Conservation (phyloP, 225 moss, liverwort and hornwort species). For the Bryoerythrophyllum caledonicum region DNA sequence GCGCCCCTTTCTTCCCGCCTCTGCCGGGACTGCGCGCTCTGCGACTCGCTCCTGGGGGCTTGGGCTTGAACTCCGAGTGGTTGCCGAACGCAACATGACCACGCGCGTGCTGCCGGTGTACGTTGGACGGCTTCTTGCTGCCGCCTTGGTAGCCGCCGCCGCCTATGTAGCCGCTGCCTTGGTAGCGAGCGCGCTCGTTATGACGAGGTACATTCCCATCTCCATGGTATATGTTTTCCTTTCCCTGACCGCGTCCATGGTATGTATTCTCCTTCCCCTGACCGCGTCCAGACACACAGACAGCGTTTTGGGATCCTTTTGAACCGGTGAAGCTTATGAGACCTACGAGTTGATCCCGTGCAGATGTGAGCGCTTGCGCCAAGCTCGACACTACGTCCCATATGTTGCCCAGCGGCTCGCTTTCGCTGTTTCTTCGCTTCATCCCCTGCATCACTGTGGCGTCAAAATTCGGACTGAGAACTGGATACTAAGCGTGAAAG, state of each 20-base stretch:
- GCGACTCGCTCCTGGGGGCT: not conserved
- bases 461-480: not conserved
- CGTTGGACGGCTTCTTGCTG: not conserved
- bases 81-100: slow-evolving; percentile 50
- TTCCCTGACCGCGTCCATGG: not conserved
- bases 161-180: not conserved
- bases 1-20: not conserved
- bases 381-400: slow-evolving; percentile 41
- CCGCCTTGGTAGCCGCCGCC: too few species aligned
- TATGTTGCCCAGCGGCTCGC: slow-evolving; percentile 27
- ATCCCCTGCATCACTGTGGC: slow-evolving; percentile 22
- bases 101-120: slow-evolving; percentile 42
- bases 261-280: not conserved
- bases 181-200: not conserved
- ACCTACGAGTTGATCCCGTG: slow-evolving; percentile 36
- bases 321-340: slow-evolving; percentile 22
- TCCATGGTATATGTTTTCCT: not conserved
- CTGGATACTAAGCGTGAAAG: not conserved
- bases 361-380: slow-evolving; percentile 39
- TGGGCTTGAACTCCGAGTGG: slow-evolving; percentile 34
- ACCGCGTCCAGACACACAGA: not conserved
- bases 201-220: not conserved
- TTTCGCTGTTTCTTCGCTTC: slow-evolving; percentile 3
- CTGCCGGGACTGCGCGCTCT: not conserved
- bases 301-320: not conserved